Base-by-base conservation (phyloP, 176 grass and related monocot genomes). In the Pharus latifolius region DNA sequence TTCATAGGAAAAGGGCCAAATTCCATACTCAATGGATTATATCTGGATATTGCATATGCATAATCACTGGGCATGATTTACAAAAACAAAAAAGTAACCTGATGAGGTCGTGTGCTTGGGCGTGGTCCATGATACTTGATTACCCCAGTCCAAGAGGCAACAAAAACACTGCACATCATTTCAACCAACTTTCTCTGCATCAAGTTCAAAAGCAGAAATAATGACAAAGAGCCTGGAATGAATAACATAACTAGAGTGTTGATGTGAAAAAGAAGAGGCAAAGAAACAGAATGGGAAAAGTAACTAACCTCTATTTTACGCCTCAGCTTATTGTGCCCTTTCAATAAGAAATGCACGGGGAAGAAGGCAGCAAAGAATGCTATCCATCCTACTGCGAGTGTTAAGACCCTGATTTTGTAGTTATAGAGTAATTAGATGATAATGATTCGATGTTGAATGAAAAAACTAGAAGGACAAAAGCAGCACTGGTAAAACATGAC, bases 121-220 rank as follows among this genome's bases (percentile, higher is more conserved):
- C 90, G 90, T 34, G 95, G 90, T 28, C 95, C 95, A 42, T 98
- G 95, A 67, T 98, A 98, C 56, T 83, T 98, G 52, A 98, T 83
- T 52, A 98, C 95, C 49, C 95, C 89, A 72, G 89, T 98, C 95
- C 90, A 98, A 38, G 95, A 98, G 78, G 90, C 87, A 65, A 98
- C 95, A 83, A 93, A 93, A 44, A 86, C 84, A 81, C 87, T 91
- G 68, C 95, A 99, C 76, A 99, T 99, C 95, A 99, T 99, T 70
- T 91, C 95, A 69, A 99, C 95, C 58, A 99, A 63, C 59, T 88
- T 94, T 80, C 95, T 88, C 95, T 99, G 56, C 31, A 78, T 54
- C 67, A 37, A 83, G 34, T 30, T 65, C n/a, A 47, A 30, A 70
- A 66, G 68, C 28, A 76, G n/a, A 44, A 71, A 56, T 10, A 59